Evolutionary conservation across 2,329 filamentous ascomycete species (phyloP), one percentile per base, ranked within the genome.

Genomic region (Magnaporthales sp.): DNA sequence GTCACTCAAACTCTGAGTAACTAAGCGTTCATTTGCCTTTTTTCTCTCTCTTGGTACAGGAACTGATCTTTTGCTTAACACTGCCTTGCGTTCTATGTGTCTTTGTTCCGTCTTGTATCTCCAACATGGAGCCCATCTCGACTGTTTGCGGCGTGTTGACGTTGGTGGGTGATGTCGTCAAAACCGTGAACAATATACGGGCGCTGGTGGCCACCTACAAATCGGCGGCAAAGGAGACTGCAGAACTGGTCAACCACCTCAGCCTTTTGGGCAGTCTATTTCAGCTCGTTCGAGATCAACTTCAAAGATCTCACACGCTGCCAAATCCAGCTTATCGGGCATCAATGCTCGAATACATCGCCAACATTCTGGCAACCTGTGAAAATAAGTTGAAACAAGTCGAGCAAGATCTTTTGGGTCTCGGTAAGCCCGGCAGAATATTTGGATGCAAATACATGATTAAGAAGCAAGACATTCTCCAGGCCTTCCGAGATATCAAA

Each of bases 61-160:
- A 51, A 51, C 19, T 7, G 38, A 51, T 51, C 19, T n/a, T n/a
- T n/a, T 51, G 38, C 15, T n/a, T 51, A 51, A 19, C 19, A 19
- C 38, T n/a, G 38, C 38, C 38, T 51, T 51, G 38, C 38, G 38
- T n/a, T 51, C 19, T 51, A 51, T 19, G 38, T 51, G 38, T 51
- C 38, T 51, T 51, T 51, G 38, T 51, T 51, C 38, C n/a, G 19
- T 51, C 54, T 58, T 27, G 54, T 27, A 58, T 27, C 54, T 10
- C 22, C n/a, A 29, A n/a, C 27, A 63, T 63, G 62, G 62, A 63
- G 30, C 62, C 62, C 29, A 19, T 63, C 22, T 63, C 62, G 22
- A 7, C 24, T 26, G 31, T 38, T n/a, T 46, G 30, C 62, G 62
- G 29, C 7, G 62, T 63, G 19, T 10, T 38, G 11, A 11, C 62